Conservation (phyloP, 2,329 filamentous ascomycete genomes). For the Canariomyces notabilis region DNA sequence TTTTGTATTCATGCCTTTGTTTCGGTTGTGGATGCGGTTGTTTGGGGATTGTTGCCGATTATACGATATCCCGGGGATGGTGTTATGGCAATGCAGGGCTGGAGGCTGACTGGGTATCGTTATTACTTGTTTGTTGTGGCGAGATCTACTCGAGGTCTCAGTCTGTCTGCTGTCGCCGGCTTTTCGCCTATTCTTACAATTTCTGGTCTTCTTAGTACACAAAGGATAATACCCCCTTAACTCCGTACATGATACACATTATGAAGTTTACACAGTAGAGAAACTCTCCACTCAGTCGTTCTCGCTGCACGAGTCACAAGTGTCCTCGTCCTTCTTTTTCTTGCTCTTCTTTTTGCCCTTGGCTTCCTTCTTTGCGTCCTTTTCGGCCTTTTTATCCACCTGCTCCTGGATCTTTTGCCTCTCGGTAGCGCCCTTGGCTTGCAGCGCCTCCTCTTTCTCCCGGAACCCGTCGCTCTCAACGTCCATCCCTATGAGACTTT, state of each 20-base stretch:
- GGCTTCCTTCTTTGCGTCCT: conserved; percentile 45
- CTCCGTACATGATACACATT: not conserved
- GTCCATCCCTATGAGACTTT: conserved; percentile 82
- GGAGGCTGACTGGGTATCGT: conserved; percentile 6
- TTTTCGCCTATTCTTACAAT: not conserved
- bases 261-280: not conserved
- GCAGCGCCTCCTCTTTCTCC: conserved; percentile 58
- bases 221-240: not conserved
- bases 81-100: conserved; percentile 5
- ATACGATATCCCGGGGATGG: not conserved
- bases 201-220: not conserved
- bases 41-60: conserved; percentile 3
- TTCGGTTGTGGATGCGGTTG: not conserved
- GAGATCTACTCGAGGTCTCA: not conserved
- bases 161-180: not conserved
- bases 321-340: conserved; percentile 21
- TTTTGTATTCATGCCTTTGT: conserved; percentile 1
- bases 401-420: conserved; percentile 71
- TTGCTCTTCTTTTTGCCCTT: conserved; percentile 31
- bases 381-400: conserved; percentile 67
- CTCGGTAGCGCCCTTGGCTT: conserved; percentile 64
- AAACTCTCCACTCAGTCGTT: conserved; percentile 12
- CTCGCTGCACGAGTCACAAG: conserved; percentile 18
- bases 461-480: conserved; percentile 67
- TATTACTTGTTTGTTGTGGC: not conserved